phyloP scores from a whole-genome alignment of 208 protist genomes.

The Crithidia fasciculata region DNA sequence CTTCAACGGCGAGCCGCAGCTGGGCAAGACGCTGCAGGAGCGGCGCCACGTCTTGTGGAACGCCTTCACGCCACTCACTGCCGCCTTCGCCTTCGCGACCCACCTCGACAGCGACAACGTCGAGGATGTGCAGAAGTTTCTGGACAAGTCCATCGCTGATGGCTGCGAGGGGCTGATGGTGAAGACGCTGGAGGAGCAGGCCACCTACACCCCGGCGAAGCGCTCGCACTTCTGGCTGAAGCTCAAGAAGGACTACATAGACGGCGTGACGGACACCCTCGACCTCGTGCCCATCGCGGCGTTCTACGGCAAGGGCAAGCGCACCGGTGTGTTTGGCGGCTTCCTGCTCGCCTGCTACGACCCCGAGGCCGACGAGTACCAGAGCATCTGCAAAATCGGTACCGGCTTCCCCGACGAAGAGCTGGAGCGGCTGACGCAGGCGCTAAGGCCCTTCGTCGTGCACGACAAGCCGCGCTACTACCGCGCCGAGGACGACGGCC shows the following conservation, averaged over 20 bases:
- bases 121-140: conserved; percentile 95
- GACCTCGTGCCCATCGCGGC: conserved; percentile 99
- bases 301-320: conserved; percentile 98
- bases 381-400: conserved; percentile 98
- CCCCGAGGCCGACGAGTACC: conserved; percentile 95
- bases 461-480: conserved; percentile 84
- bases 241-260: conserved; percentile 99
- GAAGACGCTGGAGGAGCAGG: conserved; percentile 96
- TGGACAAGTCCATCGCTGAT: conserved; percentile 94
- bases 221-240: conserved; percentile 98
- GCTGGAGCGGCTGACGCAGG: conserved; percentile 76
- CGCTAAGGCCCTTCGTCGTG: conserved; percentile 68
- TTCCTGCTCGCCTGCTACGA: conserved; percentile 99
- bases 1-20: conserved; percentile 95
- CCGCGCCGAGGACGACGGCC: conserved; percentile 52
- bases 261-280: conserved; percentile 97
- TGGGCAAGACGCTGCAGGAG: conserved; percentile 83
- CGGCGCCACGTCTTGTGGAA: conserved; percentile 83
- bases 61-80: conserved; percentile 70
- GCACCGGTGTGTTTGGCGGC: conserved; percentile 97
- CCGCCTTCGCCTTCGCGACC: conserved; percentile 91
- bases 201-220: conserved; percentile 96
- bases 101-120: conserved; percentile 86
- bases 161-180: conserved; percentile 98
- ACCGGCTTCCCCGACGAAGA: conserved; percentile 97